Base-by-base conservation (phyloP, 1,284 basidiomycete genomes). In the Rhodotorula sp. region DNA sequence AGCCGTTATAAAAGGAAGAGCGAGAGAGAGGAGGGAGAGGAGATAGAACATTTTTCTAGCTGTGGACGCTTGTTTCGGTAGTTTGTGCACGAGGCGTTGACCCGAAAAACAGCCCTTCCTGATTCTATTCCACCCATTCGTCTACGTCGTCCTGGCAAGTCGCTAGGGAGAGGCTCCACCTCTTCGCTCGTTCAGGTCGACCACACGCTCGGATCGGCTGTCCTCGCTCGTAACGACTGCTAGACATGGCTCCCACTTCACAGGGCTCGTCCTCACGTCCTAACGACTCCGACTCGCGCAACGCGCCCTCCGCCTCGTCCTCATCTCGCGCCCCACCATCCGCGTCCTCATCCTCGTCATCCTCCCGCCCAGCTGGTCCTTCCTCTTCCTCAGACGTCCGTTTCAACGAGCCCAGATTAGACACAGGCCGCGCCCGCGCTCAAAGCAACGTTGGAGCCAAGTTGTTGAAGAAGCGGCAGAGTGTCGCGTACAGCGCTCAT, bases 381-480 rank as follows among this genome's bases (percentile, higher is more conserved):
- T 18, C 40, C 3, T 15, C 15, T 8, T 16, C 51, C 13, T 15
- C 59, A 2, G 31, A 37, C 40, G 40, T 40, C 13, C 24, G 37
- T 24, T n/a, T 15, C 24, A 11, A 24, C 5, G 37, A 34, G 3
- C 37, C 37, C 15, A 24, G n/a, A 44, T 13, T 13, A 11, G 40
- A 44, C 15, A 44, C 34, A n/a, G 46, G 48, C 20, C 52, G 26
- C 18, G 22, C 66, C 5, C 52, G 71, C 13, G 51, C 68, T 1
- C 69, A 71, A 50, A 73, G 71, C 59, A 77, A 77, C 65, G 76
- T 79, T 61, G 77, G 77, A 31, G 78, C 73, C 4, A 65, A 65
- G 6, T 65, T 79, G 26, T 71, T 78, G 60, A 79, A 77, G 73
- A 78, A 78, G 69, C 69, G 78, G 0, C 78, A 79, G 64, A 75